These are phyloP conservation scores for Pilasporangium apinafurcum DNA, from an alignment of 352 stramenopile genomes.

Conservation along the genomic window DNA sequence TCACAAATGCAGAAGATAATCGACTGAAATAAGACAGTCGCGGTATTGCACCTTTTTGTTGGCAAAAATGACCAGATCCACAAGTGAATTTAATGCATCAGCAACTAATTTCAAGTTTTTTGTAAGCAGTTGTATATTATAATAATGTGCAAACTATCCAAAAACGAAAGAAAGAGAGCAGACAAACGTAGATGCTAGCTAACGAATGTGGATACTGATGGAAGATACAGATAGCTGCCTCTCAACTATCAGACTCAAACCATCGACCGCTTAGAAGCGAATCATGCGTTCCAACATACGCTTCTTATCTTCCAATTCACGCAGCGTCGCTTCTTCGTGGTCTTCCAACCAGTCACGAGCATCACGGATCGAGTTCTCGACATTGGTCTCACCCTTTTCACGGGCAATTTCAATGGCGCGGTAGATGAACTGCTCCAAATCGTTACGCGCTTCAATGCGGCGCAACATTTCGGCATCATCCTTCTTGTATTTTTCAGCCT, in stretches of 20 bases:
- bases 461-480: constrained; percentile 34
- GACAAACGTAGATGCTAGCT: no score
- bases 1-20: no score
- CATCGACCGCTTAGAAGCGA: constrained; percentile 56
- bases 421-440: constrained; percentile 70
- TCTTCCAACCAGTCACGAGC: constrained; percentile 85
- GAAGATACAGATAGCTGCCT: no score
- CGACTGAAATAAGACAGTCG: no score
- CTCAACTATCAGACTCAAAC: no score
- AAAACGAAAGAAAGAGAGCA: no score
- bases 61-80: no score
- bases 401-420: constrained; percentile 57
- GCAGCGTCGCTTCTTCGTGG: constrained; percentile 84
- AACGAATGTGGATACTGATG: no score
- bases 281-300: constrained; percentile 68
- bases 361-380: constrained; percentile 80
- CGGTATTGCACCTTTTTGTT: no score
- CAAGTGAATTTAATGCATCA: no score
- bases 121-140: neutral
- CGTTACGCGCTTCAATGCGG: constrained; percentile 63
- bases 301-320: constrained; percentile 95
- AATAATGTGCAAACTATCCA: constrained; percentile 3
- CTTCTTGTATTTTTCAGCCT: constrained; percentile 17
- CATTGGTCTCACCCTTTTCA: constrained; percentile 60
- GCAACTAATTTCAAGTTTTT: neutral